Base-by-base conservation (phyloP, 1,284 basidiomycete species). In the Malassezia obtusa region DNA sequence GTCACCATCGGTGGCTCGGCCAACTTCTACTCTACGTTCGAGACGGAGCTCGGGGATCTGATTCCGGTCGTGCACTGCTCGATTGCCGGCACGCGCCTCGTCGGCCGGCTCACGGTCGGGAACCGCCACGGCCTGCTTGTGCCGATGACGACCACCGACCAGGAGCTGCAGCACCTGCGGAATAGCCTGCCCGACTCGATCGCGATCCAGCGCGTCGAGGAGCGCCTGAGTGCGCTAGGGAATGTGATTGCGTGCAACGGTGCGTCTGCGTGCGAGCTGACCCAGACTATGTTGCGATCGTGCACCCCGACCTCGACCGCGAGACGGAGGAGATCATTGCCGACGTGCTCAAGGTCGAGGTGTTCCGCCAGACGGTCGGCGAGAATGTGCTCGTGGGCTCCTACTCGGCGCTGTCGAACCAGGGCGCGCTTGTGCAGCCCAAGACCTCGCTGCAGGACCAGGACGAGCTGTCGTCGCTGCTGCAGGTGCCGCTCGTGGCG, bases 241-340 rank as follows among this genome's bases (percentile, higher is more conserved):
- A 99, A 99, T 74, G 94, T 98, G 55, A 92, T 99, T 75, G 89
- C 89, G 15, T 94, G 89, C 77, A 98, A 99, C 76, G 92, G 96
- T 79, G 49, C 49, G 66, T 64, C 6, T n/a, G 4, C 14, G 14
- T 26, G 4, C n/a, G 17, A 8, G 21, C 35, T 47, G 19, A 36
- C 8, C 33, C 52, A 64, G 63, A 75, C 49, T 67, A 71, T 50
- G 65, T 68, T 17, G 71, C 65, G 26, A 52, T 70, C 22, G 64
- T 71, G 22, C 67, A 68, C 76, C 94, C 94, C 12, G 94, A 99
- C 67, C 80, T 99, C 58, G 92, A 98, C 78, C 82, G 92, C 53
- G 94, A 99, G 78, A 99, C 94, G 8, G 94, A 99, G 74, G 94
- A 98, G 77, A 98, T 99, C 77, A 95, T 99, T 75, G 92, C 94